These are phyloP conservation scores for Phaseolus coccineus DNA, from an alignment of 331 rosid species.

Conservation along the genomic window DNA sequence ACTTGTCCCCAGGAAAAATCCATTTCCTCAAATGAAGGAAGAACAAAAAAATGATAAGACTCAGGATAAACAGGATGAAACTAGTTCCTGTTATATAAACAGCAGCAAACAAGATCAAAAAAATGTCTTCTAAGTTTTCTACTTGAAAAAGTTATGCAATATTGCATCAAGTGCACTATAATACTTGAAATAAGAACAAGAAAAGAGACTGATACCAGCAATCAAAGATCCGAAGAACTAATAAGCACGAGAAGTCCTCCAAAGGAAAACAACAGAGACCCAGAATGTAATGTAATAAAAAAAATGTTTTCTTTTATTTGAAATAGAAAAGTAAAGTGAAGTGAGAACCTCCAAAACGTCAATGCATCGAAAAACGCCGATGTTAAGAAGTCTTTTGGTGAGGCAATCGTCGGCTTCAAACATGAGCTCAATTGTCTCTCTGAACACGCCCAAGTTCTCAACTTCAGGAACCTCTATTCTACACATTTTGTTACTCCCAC, in stretches of 20 bases:
- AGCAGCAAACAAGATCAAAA: background rate
- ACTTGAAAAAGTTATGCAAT: background rate
- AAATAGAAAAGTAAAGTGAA: background rate
- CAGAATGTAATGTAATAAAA: background rate
- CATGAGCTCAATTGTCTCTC: slow-evolving; percentile 86
- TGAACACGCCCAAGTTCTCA: slow-evolving; percentile 72
- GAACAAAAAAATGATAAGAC: background rate
- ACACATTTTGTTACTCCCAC: slow-evolving; percentile 60
- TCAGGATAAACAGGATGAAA: background rate
- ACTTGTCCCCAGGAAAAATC: background rate
- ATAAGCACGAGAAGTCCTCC: background rate
- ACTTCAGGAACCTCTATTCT: slow-evolving; percentile 90
- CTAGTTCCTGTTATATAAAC: background rate
- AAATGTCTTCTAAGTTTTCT: background rate
- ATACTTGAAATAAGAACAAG: background rate
- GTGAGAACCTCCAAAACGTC: slow-evolving; percentile 82
- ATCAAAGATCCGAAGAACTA: background rate
- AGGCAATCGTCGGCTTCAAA: slow-evolving; percentile 65
- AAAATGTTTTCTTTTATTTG: no score
- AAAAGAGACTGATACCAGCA: background rate
- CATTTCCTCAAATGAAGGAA: slow-evolving; percentile 14
- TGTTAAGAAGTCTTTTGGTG: slow-evolving; percentile 59
- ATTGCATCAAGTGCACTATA: background rate
- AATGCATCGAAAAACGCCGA: slow-evolving; percentile 80
- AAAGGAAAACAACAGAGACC: no score